Base-by-base conservation (phyloP, 805 yeast species). In the Danielozyma ontarioensis region DNA sequence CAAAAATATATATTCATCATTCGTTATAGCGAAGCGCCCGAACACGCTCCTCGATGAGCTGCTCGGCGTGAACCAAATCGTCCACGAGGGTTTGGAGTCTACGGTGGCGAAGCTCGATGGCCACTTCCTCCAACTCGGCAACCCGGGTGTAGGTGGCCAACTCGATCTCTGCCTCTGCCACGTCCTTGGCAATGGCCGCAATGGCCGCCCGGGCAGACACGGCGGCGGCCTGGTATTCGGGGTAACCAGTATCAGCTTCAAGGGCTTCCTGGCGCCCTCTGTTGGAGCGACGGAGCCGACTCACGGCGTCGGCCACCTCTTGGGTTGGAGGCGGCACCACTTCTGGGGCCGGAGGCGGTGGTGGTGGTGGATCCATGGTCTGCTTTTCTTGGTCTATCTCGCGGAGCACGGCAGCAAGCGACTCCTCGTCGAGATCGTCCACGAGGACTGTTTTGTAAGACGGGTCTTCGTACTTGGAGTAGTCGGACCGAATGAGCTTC, bases 401-500 rank as follows among this genome's bases (percentile, higher is more conserved):
- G 7, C 11, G 23, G 7, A 21, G 23, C 3, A 54, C 64, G 8
- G 31, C 34, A 3, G 39, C 41, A 25, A 32, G 39, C 2, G 33
- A 11, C 5, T 51, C 60, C 21, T 55, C 62, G 27, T 60, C 65
- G 13, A 67, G 29, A 35, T 57, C 67, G n/a, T 53, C 53, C 5
- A 55, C 25, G 4, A 49, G 33, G 18, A 32, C 31, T 3, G 49
- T 54, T 3, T 33, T 35, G 34, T 29, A 44, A 3, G 36, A 17
- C 2, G 48, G 28, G 34, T 54, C 61, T 11, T 49, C 51, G 15
- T 47, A 37, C 40, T 56, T 64, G 4, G 57, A 37, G 32, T 52
- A 62, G 44, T 73, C 80, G 0, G 75, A 67, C 32, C 52, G 52
- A 4, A 72, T 51, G n/a, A 73, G 47, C 1, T 36, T 45, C 5